phyloP scores from a whole-genome alignment of 2,329 filamentous ascomycete genomes.

The Mycosphaerella sp. region DNA sequence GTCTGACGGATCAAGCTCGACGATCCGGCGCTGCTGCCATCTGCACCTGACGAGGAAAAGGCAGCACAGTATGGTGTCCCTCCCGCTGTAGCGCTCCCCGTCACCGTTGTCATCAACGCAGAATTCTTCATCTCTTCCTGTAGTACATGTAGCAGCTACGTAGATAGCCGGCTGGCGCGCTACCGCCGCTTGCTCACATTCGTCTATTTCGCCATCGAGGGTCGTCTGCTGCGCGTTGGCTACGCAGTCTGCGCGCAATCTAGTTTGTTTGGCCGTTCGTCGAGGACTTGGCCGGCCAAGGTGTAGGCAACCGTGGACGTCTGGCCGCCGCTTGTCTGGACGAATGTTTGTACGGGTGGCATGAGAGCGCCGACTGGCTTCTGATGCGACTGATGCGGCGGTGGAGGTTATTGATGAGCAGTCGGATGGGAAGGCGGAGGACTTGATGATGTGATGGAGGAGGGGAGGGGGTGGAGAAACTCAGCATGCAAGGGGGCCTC shows the following conservation, averaged over 20 bases:
- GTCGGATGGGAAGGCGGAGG: too few relatives aligned
- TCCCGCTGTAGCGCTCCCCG: not conserved
- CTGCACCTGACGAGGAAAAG: too few relatives aligned
- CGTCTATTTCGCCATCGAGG: constrained; percentile 8
- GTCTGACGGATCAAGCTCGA: too few relatives aligned
- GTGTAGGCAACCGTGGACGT: constrained; percentile 8
- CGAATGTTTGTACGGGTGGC: constrained; percentile 14
- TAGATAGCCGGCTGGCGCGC: constrained; percentile 5
- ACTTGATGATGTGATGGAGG: too few relatives aligned
- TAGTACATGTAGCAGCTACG: not conserved
- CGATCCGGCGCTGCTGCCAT: too few relatives aligned
- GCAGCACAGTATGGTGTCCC: too few relatives aligned
- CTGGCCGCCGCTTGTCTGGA: constrained; percentile 4
- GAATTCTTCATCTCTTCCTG: not conserved
- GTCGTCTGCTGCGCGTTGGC: constrained; percentile 7
- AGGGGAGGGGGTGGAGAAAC: too few relatives aligned
- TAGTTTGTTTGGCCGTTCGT: constrained; percentile 43
- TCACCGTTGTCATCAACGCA: not conserved
- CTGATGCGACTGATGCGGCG: constrained; percentile 1
- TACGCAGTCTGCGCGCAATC: constrained; percentile 18
- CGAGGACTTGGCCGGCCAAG: constrained; percentile 41
- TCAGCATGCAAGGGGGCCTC: not conserved
- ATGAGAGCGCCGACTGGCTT: constrained; percentile 27
- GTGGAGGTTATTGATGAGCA: too few relatives aligned
- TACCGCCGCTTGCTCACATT: constrained; percentile 3